phyloP scores from a whole-genome alignment of 2,329 filamentous ascomycete species.

The Cytospora paraplurivora region DNA sequence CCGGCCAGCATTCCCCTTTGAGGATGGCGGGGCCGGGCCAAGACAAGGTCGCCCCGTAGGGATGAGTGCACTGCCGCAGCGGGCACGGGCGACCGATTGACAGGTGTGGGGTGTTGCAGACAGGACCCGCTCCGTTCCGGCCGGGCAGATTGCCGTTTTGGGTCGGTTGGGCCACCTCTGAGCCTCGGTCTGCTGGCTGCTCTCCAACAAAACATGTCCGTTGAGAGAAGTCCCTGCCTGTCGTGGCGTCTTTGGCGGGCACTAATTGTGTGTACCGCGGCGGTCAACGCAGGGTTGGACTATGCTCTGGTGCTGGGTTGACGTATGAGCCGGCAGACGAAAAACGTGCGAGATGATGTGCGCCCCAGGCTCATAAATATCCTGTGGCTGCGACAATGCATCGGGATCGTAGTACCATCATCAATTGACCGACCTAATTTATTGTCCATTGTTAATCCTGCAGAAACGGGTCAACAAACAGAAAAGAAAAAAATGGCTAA shows the following conservation, averaged over 20 bases:
- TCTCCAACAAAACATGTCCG: background rate
- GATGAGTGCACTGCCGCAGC: slow-evolving; percentile 2
- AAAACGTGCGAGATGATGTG: background rate
- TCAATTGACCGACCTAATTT: background rate
- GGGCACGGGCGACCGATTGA: slow-evolving; percentile 6
- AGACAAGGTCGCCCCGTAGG: slow-evolving; percentile 8
- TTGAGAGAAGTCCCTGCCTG: slow-evolving; percentile 5
- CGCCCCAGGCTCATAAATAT: background rate
- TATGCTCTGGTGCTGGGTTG: slow-evolving; percentile 1
- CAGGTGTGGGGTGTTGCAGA: slow-evolving; percentile 12
- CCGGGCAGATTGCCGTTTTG: slow-evolving; percentile 19
- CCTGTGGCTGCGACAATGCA: background rate
- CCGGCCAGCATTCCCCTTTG: slow-evolving; percentile 20
- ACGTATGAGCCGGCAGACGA: background rate
- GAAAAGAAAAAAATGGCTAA: slow-evolving; percentile 22
- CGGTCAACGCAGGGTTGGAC: slow-evolving; percentile 5
- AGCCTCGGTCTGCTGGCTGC: slow-evolving; percentile 13
- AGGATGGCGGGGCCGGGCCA: slow-evolving; percentile 22
- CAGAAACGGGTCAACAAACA: background rate
- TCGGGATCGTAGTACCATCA: background rate
- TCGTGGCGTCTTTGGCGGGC: background rate
- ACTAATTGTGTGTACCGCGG: slow-evolving; percentile 5
- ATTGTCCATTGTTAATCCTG: too few relatives aligned
- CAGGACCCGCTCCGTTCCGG: slow-evolving; percentile 17
- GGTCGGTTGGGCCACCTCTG: slow-evolving; percentile 8